Percentiles rank a stretch among this genome's conserved stretches.
Evolutionary conservation across 257 asterid species (phyloP).

Genomic region (Nicotiana knightiana): DNA sequence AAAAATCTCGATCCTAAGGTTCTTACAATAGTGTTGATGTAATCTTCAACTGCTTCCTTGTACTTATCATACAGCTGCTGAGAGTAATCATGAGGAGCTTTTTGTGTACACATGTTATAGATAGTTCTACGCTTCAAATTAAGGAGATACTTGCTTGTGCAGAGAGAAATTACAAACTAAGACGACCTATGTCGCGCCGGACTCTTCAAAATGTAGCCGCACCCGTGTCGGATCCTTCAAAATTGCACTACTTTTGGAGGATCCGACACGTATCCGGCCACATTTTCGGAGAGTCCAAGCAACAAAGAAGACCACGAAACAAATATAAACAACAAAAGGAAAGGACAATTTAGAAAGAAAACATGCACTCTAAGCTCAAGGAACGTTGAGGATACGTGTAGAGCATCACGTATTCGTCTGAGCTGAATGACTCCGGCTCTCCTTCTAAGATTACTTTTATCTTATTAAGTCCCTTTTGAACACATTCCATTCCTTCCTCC

Average conservation of each 20-base stretch:
- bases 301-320: not conserved
- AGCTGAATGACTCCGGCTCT: conserved; percentile 15
- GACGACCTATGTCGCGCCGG: not conserved
- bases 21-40: conserved; percentile 33
- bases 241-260: too few relatives aligned
- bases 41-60: conserved; percentile 32
- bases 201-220: too few relatives aligned
- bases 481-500: conserved; percentile 41
- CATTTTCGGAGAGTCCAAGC: too few relatives aligned
- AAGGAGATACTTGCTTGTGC: conserved; percentile 10
- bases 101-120: conserved; percentile 40
- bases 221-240: too few relatives aligned
- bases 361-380: not conserved
- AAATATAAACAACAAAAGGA: not conserved
- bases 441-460: conserved; percentile 40
- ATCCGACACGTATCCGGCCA: too few relatives aligned
- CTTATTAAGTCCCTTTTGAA: conserved; percentile 42
- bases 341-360: not conserved
- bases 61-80: conserved; percentile 37
- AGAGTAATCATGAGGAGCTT: conserved; percentile 35
- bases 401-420: conserved; percentile 41
- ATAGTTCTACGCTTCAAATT: conserved; percentile 28
- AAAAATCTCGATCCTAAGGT: not conserved
- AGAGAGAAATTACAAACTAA: not conserved
- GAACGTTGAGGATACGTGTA: conserved; percentile 40